Base-by-base conservation (phyloP, 2,329 filamentous ascomycete genomes). In the Aspergillus brasiliensis region DNA sequence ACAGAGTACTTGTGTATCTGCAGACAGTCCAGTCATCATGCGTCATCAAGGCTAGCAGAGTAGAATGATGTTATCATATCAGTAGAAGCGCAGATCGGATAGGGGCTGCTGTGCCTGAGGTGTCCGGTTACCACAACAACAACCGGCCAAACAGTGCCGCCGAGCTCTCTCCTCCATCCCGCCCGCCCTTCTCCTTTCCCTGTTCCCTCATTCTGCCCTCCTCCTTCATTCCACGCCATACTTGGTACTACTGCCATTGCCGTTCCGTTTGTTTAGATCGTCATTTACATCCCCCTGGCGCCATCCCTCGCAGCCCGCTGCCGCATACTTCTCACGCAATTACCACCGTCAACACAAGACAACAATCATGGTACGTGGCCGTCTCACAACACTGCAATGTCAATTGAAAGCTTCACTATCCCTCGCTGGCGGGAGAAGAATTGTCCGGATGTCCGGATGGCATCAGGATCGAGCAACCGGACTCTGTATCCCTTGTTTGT, bases 61-160 rank as follows among this genome's bases (percentile, higher is more conserved):
- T 34, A 34, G 31, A 2, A 10, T 34, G 31, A 34, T 34, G 31
- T 34, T 34, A 34, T 34, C 31, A 11, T 34, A 15, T 34, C 31
- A 34, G 31, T 13, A 10, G 5, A 31, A 34, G 31, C 31, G 31
- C 31, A 13, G 31, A 31, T 51, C 10, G 31, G 5, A 52, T 40
- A 51, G 48, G 48, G 31, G 49, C 17, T n/a, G 49, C 11, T 8
- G 4, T 25, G 52, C 52, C 52, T 55, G 38, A 55, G 52, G 52
- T 55, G 52, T 55, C 52, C n/a, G 52, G 65, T 67, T 67, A 65
- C 65, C 64, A 66, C 65, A 67, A 67, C 65, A 66, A 67, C 65
- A 31, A 51, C 38, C 59, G 27, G 42, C 51, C 28, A 37, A 25
- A 57, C 40, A 40, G 56, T 51, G 38, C 51, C 13, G 52, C 53